phyloP scores from a whole-genome alignment of 768 basidiomycete genomes.

The Mrakia frigida region DNA sequence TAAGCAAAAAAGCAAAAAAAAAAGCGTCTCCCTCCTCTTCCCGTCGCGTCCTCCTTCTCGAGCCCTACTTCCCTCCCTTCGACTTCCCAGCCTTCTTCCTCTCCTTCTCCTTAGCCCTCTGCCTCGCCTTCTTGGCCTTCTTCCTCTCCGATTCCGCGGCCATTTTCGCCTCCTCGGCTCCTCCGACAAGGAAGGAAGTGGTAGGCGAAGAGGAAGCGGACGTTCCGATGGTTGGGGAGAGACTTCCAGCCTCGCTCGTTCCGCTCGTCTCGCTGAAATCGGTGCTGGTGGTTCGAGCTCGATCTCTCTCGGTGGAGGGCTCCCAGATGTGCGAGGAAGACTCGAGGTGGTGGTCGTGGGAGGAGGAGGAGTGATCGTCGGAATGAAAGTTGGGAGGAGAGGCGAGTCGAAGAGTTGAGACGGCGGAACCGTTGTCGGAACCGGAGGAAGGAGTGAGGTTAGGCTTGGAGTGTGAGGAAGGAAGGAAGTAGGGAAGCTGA shows the following conservation, averaged over 20 bases:
- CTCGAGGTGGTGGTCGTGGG: no score
- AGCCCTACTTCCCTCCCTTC: not conserved
- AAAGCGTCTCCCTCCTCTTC: no score
- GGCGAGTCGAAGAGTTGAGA: not conserved
- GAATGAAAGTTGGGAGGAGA: not conserved
- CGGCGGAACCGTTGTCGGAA: not conserved
- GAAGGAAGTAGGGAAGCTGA: slow-evolving; percentile 14
- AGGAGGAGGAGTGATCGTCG: not conserved
- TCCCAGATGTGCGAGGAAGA: no score
- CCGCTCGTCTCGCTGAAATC: no score
- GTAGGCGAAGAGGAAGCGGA: no score
- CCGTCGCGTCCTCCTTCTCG: not conserved
- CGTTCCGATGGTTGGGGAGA: no score
- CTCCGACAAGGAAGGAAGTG: no score
- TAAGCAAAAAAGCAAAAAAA: not conserved
- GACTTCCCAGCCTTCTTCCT: not conserved
- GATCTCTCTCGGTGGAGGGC: no score
- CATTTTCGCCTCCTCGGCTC: not conserved
- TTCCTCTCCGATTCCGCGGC: not conserved
- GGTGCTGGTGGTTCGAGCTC: no score
- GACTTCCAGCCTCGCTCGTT: no score
- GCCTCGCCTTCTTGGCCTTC: slow-evolving; percentile 7
- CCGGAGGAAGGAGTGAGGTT: not conserved
- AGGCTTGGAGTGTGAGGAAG: slow-evolving; percentile 9
- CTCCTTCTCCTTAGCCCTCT: slow-evolving; percentile 22